Base-by-base conservation (phyloP, 306 rosid species). In the Vigna angularis region DNA sequence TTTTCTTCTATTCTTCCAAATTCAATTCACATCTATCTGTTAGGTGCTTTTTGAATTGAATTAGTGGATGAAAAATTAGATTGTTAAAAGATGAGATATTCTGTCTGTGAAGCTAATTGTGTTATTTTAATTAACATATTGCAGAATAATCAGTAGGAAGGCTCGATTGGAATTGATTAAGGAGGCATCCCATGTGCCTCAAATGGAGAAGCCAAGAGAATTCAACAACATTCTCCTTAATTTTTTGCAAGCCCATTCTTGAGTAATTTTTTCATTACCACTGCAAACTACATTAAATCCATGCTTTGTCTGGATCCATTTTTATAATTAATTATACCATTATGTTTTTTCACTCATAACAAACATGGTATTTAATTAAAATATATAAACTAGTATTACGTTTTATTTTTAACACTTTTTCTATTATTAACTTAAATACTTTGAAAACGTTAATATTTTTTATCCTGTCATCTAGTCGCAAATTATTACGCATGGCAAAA, bases 151-250 rank as follows among this genome's bases (percentile, higher is more conserved):
- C 12, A 83, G 97, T 24, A 75, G 79, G 32, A 92, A 91, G 69
- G 83, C 87, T 47, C 88, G 59, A 53, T 53, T 92, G 84, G 96
- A 91, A 82, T 86, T 91, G 85, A 85, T 92, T 20, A 88, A 88
- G 89, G 79, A 83, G 9, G 77, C 98, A 72, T 84, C 97, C 0
- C 98, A 95, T 66, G 90, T 89, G 13, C 98, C 98, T 13, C 97
- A 95, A 49, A 64, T 83, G 77, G 98, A 95, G 78, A 77, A 79
- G 59, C 81, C 97, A 9, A 70, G 22, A 50, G 75, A 87, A 48
- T 95, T 95, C 86, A 95, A 95, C 86, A 81, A 61, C 24, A 80
- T 91, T 59, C 82, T 92, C 38, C 72, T 86, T 12, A 78, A 76
- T 32, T 95, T 92, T 86, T 83, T 94, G 22, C 28, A 66, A n/a